Evolutionary conservation across 257 asterid species (phyloP), one percentile per base, ranked within the genome.

Genomic region (Mitragyna speciosa): DNA sequence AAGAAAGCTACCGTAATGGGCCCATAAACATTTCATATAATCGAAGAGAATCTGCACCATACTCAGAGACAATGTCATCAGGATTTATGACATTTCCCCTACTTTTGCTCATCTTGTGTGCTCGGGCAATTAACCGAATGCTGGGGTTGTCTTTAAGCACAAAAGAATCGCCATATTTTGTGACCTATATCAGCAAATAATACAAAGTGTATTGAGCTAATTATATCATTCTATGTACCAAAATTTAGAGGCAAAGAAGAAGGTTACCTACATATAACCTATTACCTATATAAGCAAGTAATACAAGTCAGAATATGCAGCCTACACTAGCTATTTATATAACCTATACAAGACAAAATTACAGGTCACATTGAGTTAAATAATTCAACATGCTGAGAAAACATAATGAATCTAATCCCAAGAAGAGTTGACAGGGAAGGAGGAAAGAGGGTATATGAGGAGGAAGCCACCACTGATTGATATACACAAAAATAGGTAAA

Each of bases 1-100:
- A 81, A 75, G 66, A 67, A 73, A 66, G 71, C 71, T 76, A 95
- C 99, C 99, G 89, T 83, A 95, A 89, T 83, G 99, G 99, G 70
- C 99, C 99, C 98, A 95, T 93, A 84, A 95, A 95, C 99, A 95
- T 95, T 90, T 95, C 99, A 88, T 93, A 95, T 72, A 95, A 89
- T 65, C 99, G 97, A 79, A 95, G 96, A 82, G 99, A 90, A 85
- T 95, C 99, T 49, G 99, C 98, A 84, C 99, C 99, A 83, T 89
- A 95, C 89, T 91, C 89, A 33, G 83, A 87, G 81, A 95, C 97
- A 78, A 95, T 97, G 83, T 95, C 98, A 82, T 95, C 99, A 68
- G 99, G 99, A 84, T 95, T 95, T 76, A 95, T 68, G 70, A 95
- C 99, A 88, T 95, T 95, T 79, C 99, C 98, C 83, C 99, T 87